Base-by-base conservation (phyloP, 306 rosid species). In the Trifolium dubium region DNA sequence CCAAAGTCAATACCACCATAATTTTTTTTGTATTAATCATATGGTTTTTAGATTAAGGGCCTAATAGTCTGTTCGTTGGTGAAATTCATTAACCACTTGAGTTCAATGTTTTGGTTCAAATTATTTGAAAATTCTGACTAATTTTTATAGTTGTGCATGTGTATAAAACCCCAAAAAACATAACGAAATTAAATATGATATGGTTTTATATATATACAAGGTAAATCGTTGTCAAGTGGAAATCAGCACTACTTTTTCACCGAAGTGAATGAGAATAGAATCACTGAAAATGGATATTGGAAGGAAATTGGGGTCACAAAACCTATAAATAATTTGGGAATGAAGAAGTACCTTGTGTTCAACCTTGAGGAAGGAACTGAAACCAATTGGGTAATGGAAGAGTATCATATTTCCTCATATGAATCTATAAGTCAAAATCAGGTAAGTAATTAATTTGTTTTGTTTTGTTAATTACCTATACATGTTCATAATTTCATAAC, bases 301-400 rank as follows among this genome's bases (percentile, higher is more conserved):
- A 86, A 58, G 74, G 87, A 83, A 72, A 67, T 78, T 18, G 84
- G 81, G 19, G n/a, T 72, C 2, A 41, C 63, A 0, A 67, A 83
- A 37, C 55, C 90, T 41, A 50, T 86, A 31, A 81, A 75, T 56
- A 75, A 75, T 80, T 81, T 81, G 44, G 89, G 89, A 54, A 67
- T 81, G 10, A 86, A 86, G 77, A 83, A 86, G 67, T 76, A 69
- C 64, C 70, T 83, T 5, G 82, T 86, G n/a, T 86, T 81, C 82
- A 55, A 13, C 74, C 56, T 74, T 17, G 80, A 76, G 37, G 64
- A 43, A 10, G 87, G 74, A 19, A 63, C 71, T 72, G 74, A 75
- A 79, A 86, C 85, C 31, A 74, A 6, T 53, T 86, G 90, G 90
- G n/a, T 78, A 37, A 86, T 86, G 87, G 84, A 86, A 44, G 85